phyloP scores from a whole-genome alignment of 1,284 basidiomycete species.

The Xerocomus cyaneibrunnescens region DNA sequence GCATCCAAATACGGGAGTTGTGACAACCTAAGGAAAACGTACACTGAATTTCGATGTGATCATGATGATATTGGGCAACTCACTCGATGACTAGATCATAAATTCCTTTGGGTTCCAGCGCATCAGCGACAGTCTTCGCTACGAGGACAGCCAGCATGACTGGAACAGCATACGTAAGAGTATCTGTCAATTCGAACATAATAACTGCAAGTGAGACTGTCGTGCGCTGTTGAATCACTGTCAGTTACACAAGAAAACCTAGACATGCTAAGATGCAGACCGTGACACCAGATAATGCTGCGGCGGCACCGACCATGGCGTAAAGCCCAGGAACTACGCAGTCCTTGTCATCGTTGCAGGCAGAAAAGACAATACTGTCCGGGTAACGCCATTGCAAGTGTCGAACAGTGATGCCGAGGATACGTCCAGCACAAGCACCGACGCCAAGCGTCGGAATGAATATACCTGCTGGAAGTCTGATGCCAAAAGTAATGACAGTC shows the following conservation, averaged over 20 bases:
- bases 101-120: conserved; percentile 91
- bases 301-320: conserved; percentile 92
- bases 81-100: conserved; percentile 94
- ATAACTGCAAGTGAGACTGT: conserved; percentile 95
- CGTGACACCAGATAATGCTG: conserved; percentile 86
- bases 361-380: conserved; percentile 58
- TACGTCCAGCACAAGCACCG: conserved; percentile 93
- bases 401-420: conserved; percentile 84
- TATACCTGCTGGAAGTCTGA: conserved; percentile 92
- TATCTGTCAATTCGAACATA: conserved; percentile 97
- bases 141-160: conserved; percentile 90
- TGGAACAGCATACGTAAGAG: conserved; percentile 92
- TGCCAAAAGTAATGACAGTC: conserved; percentile 92
- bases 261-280: conserved; percentile 40
- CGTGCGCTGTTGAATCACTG: conserved; percentile 54
- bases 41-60: background rate
- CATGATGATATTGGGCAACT: conserved; percentile 29
- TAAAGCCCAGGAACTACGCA: conserved; percentile 86
- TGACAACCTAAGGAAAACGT: conserved; percentile 44
- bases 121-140: conserved; percentile 92
- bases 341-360: conserved; percentile 62
- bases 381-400: conserved; percentile 74
- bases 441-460: conserved; percentile 97
- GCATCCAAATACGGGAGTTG: conserved; percentile 90
- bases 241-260: conserved; percentile 9